Evolutionary conservation across 108 stramenopile species (phyloP), one percentile per base, ranked within the genome.

Genomic region (Skeletonema tropicum): DNA sequence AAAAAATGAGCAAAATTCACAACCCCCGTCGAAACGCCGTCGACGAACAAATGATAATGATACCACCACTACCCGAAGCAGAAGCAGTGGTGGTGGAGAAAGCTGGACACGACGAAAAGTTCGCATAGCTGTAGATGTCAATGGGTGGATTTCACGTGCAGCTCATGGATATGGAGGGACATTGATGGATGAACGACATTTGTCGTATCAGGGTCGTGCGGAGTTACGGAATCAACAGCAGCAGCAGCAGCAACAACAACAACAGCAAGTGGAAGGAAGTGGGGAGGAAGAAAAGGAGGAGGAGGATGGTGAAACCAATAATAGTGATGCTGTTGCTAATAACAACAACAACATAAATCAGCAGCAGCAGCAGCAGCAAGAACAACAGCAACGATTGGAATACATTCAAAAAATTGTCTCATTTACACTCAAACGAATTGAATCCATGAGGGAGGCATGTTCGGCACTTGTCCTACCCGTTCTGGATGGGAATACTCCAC

Each of bases 401-500:
- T 90, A 80, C 73, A 64, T 87, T 10, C 33, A 70, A 11, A 63
- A 65, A 10, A 90, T 89, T 77, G 72, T 76, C 5, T 45, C 67
- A 3, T 85, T 80, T 36, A 82, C 93, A 1, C 33, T 95, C 17
- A 48, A 67, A 42, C 46, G 79, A 35, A 61, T 96, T 36, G 32
- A 88, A 59, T 57, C 45, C 7, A 68, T 96, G 36, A 77, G 72
- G 33, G 39, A 84, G 10, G 70, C 70, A 32, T 86, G 83, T 39
- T 48, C 66, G 10, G 76, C 80, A 9, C 73, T 88, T n/a, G 45
- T 93, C 12, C 38, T 96, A 15, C 89, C 88, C 5, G 92, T 96
- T 3, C 74, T 96, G 33, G 94, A 96, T 80, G 94, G 94, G 9
- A 39, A 60, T 17, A 79, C 92, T 3, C 92, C 94, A 10, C 94